Evolutionary conservation across 352 stramenopile genomes (phyloP).

Genomic region (Phytophthora ohioensis): DNA sequence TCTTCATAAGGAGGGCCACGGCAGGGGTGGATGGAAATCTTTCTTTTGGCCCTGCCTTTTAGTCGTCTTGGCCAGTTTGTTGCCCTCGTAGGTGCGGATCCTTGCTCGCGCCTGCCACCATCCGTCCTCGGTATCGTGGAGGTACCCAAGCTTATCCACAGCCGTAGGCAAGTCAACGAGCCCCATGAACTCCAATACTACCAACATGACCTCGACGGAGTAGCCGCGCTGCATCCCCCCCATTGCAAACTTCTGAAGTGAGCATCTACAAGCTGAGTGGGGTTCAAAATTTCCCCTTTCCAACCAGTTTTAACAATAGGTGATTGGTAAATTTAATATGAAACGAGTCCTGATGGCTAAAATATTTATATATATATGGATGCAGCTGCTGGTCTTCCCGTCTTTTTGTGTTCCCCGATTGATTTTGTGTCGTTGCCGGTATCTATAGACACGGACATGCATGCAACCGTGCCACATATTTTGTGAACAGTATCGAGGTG

Average conservation of each 20-base stretch:
- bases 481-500: no score
- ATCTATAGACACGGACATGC: no score
- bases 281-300: neutral
- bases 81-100: neutral
- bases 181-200: neutral
- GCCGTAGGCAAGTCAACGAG: neutral
- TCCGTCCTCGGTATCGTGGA: neutral
- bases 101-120: neutral
- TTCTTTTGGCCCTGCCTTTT: no score
- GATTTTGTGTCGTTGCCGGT: no score
- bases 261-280: neutral
- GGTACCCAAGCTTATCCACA: neutral
- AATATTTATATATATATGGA: neutral
- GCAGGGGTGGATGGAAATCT: no score
- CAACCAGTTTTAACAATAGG: neutral
- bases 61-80: neutral
- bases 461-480: no score
- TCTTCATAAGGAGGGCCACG: no score
- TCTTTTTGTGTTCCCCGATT: neutral
- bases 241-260: neutral
- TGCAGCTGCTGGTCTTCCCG: neutral
- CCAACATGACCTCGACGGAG: neutral
- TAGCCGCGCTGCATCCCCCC: neutral
- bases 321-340: neutral
- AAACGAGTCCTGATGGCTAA: neutral